Percentiles rank a stretch among this genome's conserved stretches.
Conservation (phyloP, 192 early-diverging fungal species). For the Endogone sp. region DNA sequence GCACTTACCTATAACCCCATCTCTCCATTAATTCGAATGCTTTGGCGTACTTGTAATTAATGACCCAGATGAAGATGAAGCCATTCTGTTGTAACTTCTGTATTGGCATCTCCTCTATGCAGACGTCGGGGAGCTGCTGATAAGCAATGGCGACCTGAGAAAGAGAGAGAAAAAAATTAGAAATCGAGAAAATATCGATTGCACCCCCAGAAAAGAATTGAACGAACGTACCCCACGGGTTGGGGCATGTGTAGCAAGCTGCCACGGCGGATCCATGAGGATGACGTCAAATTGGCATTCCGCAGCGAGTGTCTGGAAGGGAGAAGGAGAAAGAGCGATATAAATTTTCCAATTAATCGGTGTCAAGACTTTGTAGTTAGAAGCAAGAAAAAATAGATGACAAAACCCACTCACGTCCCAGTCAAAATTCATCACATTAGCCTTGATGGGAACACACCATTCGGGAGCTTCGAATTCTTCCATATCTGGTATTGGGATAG, state of each 20-base stretch:
- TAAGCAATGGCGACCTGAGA: slow-evolving; percentile 83
- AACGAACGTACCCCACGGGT: slow-evolving; percentile 72
- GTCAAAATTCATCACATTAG: slow-evolving; percentile 95
- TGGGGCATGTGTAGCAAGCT: slow-evolving; percentile 89
- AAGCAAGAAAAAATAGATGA: background rate
- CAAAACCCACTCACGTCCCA: slow-evolving; percentile 82
- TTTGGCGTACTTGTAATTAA: slow-evolving; percentile 97
- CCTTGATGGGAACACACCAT: slow-evolving; percentile 93
- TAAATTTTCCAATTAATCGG: no score
- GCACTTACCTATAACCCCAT: slow-evolving; percentile 89
- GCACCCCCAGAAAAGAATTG: background rate
- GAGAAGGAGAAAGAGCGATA: no score
- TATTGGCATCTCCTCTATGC: slow-evolving; percentile 89
- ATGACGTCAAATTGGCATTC: slow-evolving; percentile 93
- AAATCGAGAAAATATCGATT: background rate
- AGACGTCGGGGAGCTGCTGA: slow-evolving; percentile 92
- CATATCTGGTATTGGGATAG: slow-evolving; percentile 37
- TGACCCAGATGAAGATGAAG: slow-evolving; percentile 98
- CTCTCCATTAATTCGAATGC: slow-evolving; percentile 92
- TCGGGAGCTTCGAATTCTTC: slow-evolving; percentile 87
- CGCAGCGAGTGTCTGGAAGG: slow-evolving; percentile 56
- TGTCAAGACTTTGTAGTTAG: background rate
- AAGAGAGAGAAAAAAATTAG: background rate
- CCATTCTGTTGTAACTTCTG: slow-evolving; percentile 80
- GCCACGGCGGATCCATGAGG: slow-evolving; percentile 96